Base-by-base conservation (phyloP, 2,329 filamentous ascomycete genomes). In the Cladosporium sp. region DNA sequence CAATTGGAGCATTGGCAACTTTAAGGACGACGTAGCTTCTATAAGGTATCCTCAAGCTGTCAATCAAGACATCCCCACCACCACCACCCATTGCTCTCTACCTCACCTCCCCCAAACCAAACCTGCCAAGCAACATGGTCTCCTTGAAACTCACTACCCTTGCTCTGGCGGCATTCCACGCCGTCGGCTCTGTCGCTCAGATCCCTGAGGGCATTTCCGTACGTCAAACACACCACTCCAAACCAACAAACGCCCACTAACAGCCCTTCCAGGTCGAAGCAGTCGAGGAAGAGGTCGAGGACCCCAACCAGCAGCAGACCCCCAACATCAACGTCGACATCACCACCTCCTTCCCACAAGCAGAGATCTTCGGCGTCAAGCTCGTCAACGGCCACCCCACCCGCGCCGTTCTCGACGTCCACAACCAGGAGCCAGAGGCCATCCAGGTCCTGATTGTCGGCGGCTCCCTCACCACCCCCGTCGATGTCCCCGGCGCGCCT, bases 361-460 rank as follows among this genome's bases (percentile, higher is more conserved):
- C 79, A 52, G 88, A 94, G 75, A 84, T 95, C 71, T 93, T 96
- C 61, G 93, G 92, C 62, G 83, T 97, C 61, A 95, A 95, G 80
- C 83, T 97, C 60, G 81, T 97, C 76, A 98, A 98, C 68, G 89
- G 90, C 64, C 84, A 85, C 58, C 82, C 89, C 36, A 95, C 90
- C 56, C 83, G 87, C 69, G 86, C 90, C 30, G 72, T 94, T 48
- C 74, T 98, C 61, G 83, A 89, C 63, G 78, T 98, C 67, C 80
- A 78, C 68, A 98, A 98, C 77, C 77, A 88, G 55, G 93, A 98
- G 72, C 77, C 80, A 11, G 77, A 77, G 46, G 79, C 90, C 19
- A 80, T 98, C 64, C 80, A 78, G 55, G 77, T 98, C 53, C 78
- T 83, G 66, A 79, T 94, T 61, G 72, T 96, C 39, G 84, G 84